Conservation (phyloP, 1,284 basidiomycete genomes). For the Austroboletus novae-zelandiae region DNA sequence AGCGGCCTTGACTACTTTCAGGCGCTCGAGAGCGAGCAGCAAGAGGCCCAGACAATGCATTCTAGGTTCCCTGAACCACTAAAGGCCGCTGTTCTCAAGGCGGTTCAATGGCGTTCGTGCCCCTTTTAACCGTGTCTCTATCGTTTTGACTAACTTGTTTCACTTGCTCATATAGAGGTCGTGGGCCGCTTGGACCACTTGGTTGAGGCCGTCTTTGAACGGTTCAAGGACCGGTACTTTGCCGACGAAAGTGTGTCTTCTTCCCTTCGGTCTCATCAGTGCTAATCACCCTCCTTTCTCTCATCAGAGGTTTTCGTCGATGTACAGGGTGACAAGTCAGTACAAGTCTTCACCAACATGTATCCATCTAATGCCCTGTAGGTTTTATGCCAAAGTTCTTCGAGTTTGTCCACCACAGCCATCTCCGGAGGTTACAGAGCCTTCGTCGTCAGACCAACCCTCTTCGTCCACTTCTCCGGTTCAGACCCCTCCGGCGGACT, state of each 20-base stretch:
- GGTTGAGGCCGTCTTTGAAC: constrained; percentile 91
- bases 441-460: constrained; percentile 31
- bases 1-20: constrained; percentile 92
- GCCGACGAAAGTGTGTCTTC: constrained; percentile 75
- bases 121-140: constrained; percentile 20
- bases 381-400: constrained; percentile 76
- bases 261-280: constrained; percentile 4
- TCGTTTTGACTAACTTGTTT: constrained; percentile 14
- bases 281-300: constrained; percentile 26
- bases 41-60: constrained; percentile 86
- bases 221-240: constrained; percentile 95
- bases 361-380: constrained; percentile 35
- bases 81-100: constrained; percentile 86
- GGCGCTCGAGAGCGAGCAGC: constrained; percentile 87
- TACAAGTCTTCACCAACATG: constrained; percentile 23
- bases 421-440: constrained; percentile 43
- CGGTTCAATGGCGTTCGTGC: constrained; percentile 93
- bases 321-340: constrained; percentile 76
- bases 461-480: constrained; percentile 32
- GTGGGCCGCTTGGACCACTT: constrained; percentile 93
- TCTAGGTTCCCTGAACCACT: constrained; percentile 89
- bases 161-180: constrained; percentile 62
- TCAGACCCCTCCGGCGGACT: constrained; percentile 31
- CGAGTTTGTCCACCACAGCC: constrained; percentile 72
- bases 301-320: constrained; percentile 78